These are phyloP conservation scores for Cyberlindnera nakhonratchasimensis DNA, from an alignment of 805 yeast species.

Conservation along the genomic window DNA sequence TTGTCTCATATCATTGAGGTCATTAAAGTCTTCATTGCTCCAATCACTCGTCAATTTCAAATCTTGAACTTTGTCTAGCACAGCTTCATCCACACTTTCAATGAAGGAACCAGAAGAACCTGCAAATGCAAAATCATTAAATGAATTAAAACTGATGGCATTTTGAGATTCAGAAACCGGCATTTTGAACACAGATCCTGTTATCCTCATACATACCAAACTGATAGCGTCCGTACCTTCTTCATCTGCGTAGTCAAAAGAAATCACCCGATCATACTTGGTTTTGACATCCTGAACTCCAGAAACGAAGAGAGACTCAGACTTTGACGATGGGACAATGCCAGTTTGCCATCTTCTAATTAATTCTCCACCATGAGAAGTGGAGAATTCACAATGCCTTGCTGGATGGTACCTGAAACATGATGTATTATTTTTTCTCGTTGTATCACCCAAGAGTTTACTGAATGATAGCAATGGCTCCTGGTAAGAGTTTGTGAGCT, in stretches of 20 bases:
- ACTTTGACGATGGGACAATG: conserved; percentile 41
- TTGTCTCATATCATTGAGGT: conserved; percentile 26
- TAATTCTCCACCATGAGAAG: conserved; percentile 72
- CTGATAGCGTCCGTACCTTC: conserved; percentile 48
- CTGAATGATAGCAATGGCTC: conserved; percentile 58
- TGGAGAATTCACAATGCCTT: conserved; percentile 69
- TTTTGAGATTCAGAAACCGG: conserved; percentile 65
- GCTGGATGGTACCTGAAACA: conserved; percentile 68
- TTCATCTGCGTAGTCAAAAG: conserved; percentile 62
- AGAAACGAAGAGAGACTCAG: conserved; percentile 68
- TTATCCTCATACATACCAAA: conserved; percentile 83
- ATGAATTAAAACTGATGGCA: conserved; percentile 60
- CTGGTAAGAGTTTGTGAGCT: conserved; percentile 39
- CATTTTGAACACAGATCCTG: conserved; percentile 84
- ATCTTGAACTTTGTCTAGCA: conserved; percentile 21
- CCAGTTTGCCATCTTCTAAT: conserved; percentile 82
- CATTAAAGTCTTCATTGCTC: conserved; percentile 29
- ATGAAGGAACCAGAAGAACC: conserved; percentile 54
- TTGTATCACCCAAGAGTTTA: conserved; percentile 57
- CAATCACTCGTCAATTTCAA: conserved; percentile 16
- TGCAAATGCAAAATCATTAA: conserved; percentile 58
- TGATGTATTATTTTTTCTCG: conserved; percentile 56
- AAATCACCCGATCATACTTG: conserved; percentile 74
- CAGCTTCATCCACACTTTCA: conserved; percentile 31
- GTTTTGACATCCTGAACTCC: conserved; percentile 72